Base-by-base conservation (phyloP, 2,329 filamentous ascomycete species). In the Knufia fluminis region DNA sequence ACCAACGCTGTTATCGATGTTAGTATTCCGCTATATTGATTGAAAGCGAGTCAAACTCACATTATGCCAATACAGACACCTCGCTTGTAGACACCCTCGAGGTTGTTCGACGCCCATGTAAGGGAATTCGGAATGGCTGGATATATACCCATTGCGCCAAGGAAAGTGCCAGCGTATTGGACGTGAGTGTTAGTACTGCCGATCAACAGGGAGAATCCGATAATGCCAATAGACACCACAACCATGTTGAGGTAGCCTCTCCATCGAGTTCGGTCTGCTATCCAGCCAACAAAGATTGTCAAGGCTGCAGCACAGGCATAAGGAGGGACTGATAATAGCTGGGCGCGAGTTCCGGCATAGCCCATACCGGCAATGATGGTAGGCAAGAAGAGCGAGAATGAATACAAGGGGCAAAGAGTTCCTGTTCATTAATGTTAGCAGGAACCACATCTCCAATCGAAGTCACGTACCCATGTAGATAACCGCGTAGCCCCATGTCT, bases 71-170 rank as follows among this genome's bases (percentile, higher is more conserved):
- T 70, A 0, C 86, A 86, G n/a, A 95, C 83, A 28, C 88, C 90
- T 26, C 90, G 80, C 72, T 95, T 95, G 69, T 94, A 94, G 1
- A 91, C 85, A 12, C 90, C 69, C 66, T 95, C 90, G 31, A 82
- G 77, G 55, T 95, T 96, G 69, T 96, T 96, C 44, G 82, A 81
- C 17, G 83, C 74, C 90, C 90, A 96, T 1, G 83, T 82, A 55
- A 96, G 86, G 0, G 87, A 94, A 62, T 94, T 92, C 8, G 87
- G 71, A 50, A 95, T 86, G 59, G 81, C 83, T 0, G 90, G 88
- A 61, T 95, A 95, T 58, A 95, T 94, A 1, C 90, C 89, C 46
- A 89, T 71, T 0, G 90, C 89, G 0, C 83, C 89, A 0, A 96
- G 72, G 66, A 94, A 96, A 0, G 81, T 86, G 0, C 85, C 89